phyloP scores from a whole-genome alignment of 140 eudicot species.

The Stevia rebaudiana region DNA sequence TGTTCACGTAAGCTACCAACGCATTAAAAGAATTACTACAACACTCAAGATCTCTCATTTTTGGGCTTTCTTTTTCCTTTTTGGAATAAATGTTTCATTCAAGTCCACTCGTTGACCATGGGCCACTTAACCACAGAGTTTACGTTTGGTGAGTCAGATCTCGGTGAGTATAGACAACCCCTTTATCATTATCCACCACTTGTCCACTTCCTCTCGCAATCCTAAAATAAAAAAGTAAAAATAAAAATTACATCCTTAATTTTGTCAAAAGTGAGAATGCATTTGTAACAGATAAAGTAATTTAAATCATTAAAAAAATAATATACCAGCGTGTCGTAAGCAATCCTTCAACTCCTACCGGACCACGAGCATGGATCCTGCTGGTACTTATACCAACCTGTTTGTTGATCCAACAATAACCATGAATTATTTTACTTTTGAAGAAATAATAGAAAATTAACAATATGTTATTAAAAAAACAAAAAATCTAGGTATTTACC shows the following conservation, averaged over 20 bases:
- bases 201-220: slow-evolving; percentile 48
- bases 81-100: background rate
- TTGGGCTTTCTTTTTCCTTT: background rate
- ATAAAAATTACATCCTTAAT: background rate
- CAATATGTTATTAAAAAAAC: background rate
- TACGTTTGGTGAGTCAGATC: slow-evolving; percentile 33
- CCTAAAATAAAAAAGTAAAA: slow-evolving; percentile 22
- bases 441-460: background rate
- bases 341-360: slow-evolving; percentile 96
- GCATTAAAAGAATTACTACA: slow-evolving; percentile 19
- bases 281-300: background rate
- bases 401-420: slow-evolving; percentile 33
- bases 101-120: background rate
- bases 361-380: slow-evolving; percentile 99
- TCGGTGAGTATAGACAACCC: slow-evolving; percentile 46
- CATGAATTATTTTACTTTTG: background rate
- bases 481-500: slow-evolving; percentile 37
- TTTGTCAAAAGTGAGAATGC: background rate
- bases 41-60: slow-evolving; percentile 18
- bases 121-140: background rate
- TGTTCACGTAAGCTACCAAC: slow-evolving; percentile 21
- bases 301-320: too few relatives aligned
- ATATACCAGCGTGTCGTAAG: slow-evolving; percentile 92
- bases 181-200: slow-evolving; percentile 50
- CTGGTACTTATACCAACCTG: slow-evolving; percentile 98